Evolutionary conservation across 2,329 filamentous ascomycete species (phyloP), one percentile per base, ranked within the genome.

Genomic region (Ceratocystis huliohia): DNA sequence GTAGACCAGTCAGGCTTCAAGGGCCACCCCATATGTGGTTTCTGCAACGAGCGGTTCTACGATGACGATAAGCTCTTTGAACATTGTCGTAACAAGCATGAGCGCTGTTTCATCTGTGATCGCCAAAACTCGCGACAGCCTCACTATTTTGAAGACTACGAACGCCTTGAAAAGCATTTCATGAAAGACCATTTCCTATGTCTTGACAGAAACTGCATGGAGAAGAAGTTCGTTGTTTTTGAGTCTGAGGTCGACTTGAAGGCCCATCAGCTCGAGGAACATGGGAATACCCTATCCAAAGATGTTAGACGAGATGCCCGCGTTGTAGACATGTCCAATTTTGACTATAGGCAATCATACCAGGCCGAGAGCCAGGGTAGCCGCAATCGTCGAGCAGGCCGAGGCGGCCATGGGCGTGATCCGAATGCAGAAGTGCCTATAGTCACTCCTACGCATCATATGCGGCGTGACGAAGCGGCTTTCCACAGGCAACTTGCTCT

Each of bases 141-240:
- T 6, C 90, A 96, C 73, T 99, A 99, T 74, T 99, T 90, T 74
- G 80, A 88, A 68, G 86, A 99, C 77, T 97, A 96, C 76, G 83
- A 92, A 70, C 84, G 88, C 0, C 79, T 99, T 2, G 91, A 96
- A 73, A 79, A 85, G 46, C 94, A 99, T 75, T 97, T 97, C 74
- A 82, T 84, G 69, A 87, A 87, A 70, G 91, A 94, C 67, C 94
- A 99, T 75, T 96, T 87, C 73, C 78, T 92, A 0, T 99, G 94
- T 73, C 75, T 84, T 5, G 91, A 99, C 71, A 81, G 83, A 65
- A 92, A 96, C 73, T 99, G 94, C 72, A 74, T 94, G 73, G 94
- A 97, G 71, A 96, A 96, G 82, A 97, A 96, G 74, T 96, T 97
- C 73, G 88, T 97, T 37, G 94, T 97, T 0, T 99, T 99, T 71